phyloP scores from a whole-genome alignment of 768 basidiomycete species.

The Dioszegia aurantiaca region DNA sequence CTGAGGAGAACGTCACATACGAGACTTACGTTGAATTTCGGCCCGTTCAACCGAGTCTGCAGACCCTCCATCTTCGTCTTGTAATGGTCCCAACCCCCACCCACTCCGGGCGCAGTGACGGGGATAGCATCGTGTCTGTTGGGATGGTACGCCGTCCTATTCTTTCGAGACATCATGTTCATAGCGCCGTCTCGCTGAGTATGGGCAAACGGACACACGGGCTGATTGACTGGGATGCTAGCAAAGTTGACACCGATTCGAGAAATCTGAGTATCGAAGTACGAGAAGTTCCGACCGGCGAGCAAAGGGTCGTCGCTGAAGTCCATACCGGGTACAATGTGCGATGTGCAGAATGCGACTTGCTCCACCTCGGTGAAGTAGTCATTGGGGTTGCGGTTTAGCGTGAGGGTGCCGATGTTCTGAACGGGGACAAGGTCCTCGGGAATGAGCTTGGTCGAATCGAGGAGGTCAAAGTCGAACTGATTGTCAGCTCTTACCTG shows the following conservation, averaged over 20 bases:
- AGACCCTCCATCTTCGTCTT: constrained; percentile 55
- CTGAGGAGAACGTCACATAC: not conserved
- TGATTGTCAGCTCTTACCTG: constrained; percentile 10
- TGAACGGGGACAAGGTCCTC: constrained; percentile 75
- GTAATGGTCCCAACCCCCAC: constrained; percentile 55
- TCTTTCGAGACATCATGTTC: constrained; percentile 54
- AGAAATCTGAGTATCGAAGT: constrained; percentile 65
- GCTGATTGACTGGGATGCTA: constrained; percentile 69
- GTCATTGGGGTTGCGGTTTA: constrained; percentile 54
- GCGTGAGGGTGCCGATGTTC: constrained; percentile 68
- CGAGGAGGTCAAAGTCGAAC: constrained; percentile 83
- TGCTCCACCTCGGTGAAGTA: constrained; percentile 87
- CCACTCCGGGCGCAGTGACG: constrained; percentile 51
- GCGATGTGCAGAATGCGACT: constrained; percentile 76
- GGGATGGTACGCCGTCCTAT: constrained; percentile 67
- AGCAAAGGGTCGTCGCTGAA: constrained; percentile 53
- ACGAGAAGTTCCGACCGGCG: constrained; percentile 73
- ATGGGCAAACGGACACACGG: constrained; percentile 50
- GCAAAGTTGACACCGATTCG: constrained; percentile 73
- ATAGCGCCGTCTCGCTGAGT: constrained; percentile 54
- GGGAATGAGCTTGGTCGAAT: constrained; percentile 84
- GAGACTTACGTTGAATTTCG: constrained; percentile 58
- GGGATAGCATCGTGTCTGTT: constrained; percentile 60
- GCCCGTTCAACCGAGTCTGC: constrained; percentile 57
- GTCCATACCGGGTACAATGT: constrained; percentile 58